These are phyloP conservation scores for Chaetomidium leptoderma DNA, from an alignment of 495 filamentous ascomycete species.

Conservation along the genomic window DNA sequence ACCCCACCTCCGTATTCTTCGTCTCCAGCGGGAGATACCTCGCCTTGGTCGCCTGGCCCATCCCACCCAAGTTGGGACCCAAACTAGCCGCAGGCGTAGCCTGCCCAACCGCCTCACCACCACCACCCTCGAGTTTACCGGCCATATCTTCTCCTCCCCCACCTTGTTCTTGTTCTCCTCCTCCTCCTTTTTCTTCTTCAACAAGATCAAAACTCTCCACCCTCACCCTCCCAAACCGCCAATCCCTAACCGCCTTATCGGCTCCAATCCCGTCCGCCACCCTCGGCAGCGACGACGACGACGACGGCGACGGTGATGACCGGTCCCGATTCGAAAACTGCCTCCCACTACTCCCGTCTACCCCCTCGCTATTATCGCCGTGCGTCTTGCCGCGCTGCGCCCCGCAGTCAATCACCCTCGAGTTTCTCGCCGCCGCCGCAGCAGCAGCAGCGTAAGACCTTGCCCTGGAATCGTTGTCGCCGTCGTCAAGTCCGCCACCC, in stretches of 20 bases:
- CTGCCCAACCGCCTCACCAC: neutral
- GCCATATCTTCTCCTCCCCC: neutral
- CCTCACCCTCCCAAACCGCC: conserved; percentile 44
- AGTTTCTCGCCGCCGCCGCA: neutral
- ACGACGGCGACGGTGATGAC: too few relatives aligned
- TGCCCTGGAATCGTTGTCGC: neutral
- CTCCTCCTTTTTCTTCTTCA: neutral
- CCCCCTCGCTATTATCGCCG: neutral
- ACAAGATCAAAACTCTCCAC: conserved; percentile 44
- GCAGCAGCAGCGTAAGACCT: neutral
- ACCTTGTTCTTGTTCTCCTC: neutral
- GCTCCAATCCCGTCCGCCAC: conserved; percentile 37
- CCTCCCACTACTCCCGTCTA: too few relatives aligned
- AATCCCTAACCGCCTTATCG: conserved; percentile 40
- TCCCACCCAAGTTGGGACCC: conserved; percentile 42
- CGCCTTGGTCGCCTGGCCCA: conserved; percentile 59
- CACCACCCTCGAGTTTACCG: conserved; percentile 3
- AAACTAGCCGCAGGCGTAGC: conserved; percentile 40
- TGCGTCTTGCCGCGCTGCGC: conserved; percentile 30
- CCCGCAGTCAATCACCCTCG: conserved; percentile 44
- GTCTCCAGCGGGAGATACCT: conserved; percentile 69
- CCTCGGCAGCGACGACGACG: conserved; percentile 31
- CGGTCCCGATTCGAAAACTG: too few relatives aligned
- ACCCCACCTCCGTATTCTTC: conserved; percentile 77
- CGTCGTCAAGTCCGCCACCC: neutral